Conservation (phyloP, 192 early-diverging fungal genomes). For the Linderina pennispora region DNA sequence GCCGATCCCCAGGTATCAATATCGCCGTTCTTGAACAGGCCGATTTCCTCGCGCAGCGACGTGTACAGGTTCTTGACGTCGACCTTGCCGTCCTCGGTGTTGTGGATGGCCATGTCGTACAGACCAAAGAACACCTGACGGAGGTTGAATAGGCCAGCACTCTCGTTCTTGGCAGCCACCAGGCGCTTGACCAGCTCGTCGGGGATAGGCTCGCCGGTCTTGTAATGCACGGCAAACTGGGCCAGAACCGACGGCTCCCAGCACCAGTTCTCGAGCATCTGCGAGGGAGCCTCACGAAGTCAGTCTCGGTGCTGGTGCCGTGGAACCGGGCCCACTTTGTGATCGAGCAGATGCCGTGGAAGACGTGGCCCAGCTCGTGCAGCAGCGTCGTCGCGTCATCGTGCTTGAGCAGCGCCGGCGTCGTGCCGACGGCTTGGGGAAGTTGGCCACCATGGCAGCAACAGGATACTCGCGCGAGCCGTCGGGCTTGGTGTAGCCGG, state of each 20-base stretch:
- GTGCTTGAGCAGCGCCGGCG: constrained; percentile 74
- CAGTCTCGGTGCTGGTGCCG: constrained; percentile 68
- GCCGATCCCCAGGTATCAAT: constrained; percentile 44
- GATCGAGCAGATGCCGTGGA: constrained; percentile 59
- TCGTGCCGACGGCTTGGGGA: constrained; percentile 57
- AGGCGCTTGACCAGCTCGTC: constrained; percentile 62
- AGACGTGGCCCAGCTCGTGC: constrained; percentile 78
- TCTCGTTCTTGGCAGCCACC: constrained; percentile 68
- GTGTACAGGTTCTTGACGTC: constrained; percentile 42
- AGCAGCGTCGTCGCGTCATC: constrained; percentile 75
- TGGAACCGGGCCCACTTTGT: constrained; percentile 74
- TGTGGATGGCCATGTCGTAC: constrained; percentile 74
- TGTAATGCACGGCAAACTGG: constrained; percentile 61
- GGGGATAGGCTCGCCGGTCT: constrained; percentile 65
- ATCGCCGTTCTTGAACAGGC: constrained; percentile 41
- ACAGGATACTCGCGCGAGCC: constrained; percentile 56
- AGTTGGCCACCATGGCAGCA: constrained; percentile 69
- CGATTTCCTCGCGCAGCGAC: constrained; percentile 36
- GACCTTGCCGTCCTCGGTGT: constrained; percentile 41
- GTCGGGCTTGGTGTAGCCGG: constrained; percentile 53
- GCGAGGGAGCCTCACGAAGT: constrained; percentile 89
- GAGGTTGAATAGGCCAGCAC: constrained; percentile 64
- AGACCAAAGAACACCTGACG: constrained; percentile 74
- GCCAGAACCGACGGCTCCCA: constrained; percentile 57
- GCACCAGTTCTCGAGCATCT: constrained; percentile 88